Percentiles rank a stretch among this genome's conserved stretches.
These are phyloP conservation scores for Trichoderma koningiopsis DNA, from an alignment of 2,329 filamentous ascomycete genomes.

Conservation along the genomic window DNA sequence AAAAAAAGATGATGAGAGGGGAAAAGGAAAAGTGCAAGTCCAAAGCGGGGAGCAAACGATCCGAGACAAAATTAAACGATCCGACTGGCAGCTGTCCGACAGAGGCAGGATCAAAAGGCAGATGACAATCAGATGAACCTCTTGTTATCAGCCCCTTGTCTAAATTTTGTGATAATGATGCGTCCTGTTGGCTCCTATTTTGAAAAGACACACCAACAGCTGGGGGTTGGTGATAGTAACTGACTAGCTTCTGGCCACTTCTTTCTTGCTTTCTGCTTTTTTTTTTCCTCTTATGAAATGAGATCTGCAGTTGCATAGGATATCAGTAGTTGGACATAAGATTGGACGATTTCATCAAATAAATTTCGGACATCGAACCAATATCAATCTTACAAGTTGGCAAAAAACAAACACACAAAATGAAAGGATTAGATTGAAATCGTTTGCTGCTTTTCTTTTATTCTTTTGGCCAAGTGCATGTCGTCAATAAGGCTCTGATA, in stretches of 20 bases:
- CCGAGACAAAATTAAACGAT: neutral
- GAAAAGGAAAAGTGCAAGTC: neutral
- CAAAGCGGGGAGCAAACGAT: neutral
- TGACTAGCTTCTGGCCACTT: neutral
- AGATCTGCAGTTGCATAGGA: neutral
- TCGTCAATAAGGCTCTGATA: too few species aligned
- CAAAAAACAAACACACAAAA: too few species aligned
- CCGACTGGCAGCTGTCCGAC: conserved; percentile 14
- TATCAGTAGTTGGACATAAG: neutral
- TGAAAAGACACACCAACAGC: neutral
- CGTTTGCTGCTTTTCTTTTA: too few species aligned
- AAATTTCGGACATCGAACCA: neutral
- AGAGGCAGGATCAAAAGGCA: neutral
- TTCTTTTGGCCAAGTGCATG: too few species aligned
- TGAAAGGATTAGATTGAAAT: too few species aligned
- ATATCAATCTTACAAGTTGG: neutral
- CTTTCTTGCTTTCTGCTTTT: neutral
- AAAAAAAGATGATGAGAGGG: neutral
- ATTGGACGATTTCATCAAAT: neutral
- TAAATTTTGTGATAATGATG: neutral
- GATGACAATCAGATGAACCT: neutral
- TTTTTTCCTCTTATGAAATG: neutral
- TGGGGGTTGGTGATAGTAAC: neutral
- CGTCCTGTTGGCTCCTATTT: neutral
- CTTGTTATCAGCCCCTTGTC: neutral